phyloP scores from a whole-genome alignment of 225 moss, liverwort and hornwort genomes.

The Antitrichia curtipendula region DNA sequence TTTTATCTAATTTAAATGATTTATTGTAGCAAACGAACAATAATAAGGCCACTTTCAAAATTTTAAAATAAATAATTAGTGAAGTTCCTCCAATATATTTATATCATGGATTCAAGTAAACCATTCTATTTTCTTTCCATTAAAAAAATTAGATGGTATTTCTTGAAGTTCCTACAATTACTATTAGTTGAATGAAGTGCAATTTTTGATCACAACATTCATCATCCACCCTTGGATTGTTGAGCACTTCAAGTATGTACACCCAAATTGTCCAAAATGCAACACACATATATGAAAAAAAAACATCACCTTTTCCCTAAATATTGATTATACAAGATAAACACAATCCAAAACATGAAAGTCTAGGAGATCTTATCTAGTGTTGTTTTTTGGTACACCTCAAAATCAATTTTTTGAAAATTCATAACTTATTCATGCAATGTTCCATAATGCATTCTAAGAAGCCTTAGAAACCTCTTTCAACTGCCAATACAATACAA shows the following conservation, averaged over 20 bases:
- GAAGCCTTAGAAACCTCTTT: fast-evolving
- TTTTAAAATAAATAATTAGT: not conserved
- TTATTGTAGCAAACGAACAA: not conserved
- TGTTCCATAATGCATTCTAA: not conserved
- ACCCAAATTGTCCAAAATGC: not conserved
- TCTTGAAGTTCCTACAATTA: not conserved
- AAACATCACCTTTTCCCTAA: fast-evolving
- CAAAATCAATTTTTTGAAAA: not conserved
- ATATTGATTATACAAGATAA: not conserved
- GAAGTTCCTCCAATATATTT: not conserved
- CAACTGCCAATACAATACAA: too few species aligned
- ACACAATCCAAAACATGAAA: not conserved
- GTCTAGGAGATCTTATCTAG: fast-evolving
- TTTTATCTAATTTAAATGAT: not conserved
- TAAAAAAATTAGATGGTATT: not conserved
- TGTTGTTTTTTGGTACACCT: fast-evolving
- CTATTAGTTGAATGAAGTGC: not conserved
- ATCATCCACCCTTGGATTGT: fast-evolving
- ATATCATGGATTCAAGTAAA: not conserved
- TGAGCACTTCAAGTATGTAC: fast-evolving
- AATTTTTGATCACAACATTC: not conserved
- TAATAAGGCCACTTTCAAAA: not conserved
- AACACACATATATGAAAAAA: too few species aligned
- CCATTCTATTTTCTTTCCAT: not conserved
- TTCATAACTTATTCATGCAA: not conserved